phyloP scores from a whole-genome alignment of 73 alveolate genomes.

The Tetrahymena elliotti region DNA sequence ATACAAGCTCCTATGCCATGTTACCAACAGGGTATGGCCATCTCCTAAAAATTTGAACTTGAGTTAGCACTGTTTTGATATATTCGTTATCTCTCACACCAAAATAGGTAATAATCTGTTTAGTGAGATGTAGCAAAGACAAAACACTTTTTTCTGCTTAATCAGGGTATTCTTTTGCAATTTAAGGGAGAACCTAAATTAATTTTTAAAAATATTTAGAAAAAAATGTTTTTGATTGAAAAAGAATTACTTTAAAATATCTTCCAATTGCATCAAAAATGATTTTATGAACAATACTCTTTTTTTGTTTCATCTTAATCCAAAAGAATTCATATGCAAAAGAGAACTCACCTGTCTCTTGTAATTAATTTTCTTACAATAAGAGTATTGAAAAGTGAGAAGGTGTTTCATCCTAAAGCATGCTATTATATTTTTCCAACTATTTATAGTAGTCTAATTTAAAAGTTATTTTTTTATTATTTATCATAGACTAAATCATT shows the following conservation, averaged over 20 bases:
- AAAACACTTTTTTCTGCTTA: not conserved
- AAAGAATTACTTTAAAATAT: not conserved
- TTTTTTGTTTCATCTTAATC: not conserved
- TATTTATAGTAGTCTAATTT: not conserved
- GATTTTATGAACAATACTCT: not conserved
- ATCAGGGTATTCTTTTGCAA: not conserved
- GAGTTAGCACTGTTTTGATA: not conserved
- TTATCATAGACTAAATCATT: not conserved
- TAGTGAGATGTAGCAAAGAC: not conserved
- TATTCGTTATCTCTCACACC: not conserved
- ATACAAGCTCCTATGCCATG: conserved; percentile 35
- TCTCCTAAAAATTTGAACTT: conserved; percentile 35
- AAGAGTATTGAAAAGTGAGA: not conserved
- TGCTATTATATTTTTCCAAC: not conserved
- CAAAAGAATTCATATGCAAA: not conserved
- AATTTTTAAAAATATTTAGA: not conserved
- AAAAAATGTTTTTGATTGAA: not conserved
- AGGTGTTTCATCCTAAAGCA: not conserved
- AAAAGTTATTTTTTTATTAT: not conserved
- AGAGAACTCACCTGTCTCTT: not conserved
- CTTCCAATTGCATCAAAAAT: not conserved
- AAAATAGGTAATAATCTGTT: not conserved
- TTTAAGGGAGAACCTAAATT: not conserved
- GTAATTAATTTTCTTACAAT: not conserved
- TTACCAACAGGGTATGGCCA: conserved; percentile 45